Percentiles rank a stretch among this genome's conserved stretches.
Evolutionary conservation across 371 early-diverging fungal genomes (phyloP).

Genomic region (Zychaea mexicana): DNA sequence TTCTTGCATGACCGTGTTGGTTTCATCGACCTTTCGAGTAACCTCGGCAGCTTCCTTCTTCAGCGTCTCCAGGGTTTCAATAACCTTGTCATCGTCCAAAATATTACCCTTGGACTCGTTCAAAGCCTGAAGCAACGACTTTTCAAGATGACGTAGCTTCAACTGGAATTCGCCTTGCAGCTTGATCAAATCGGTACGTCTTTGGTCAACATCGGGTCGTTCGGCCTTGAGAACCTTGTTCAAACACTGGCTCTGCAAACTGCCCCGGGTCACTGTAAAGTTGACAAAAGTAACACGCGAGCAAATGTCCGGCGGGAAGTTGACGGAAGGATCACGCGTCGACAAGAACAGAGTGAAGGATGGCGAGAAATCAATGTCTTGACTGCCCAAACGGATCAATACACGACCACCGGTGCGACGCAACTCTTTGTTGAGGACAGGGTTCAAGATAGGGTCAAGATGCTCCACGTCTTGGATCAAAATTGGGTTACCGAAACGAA

Average conservation of each 20-base stretch:
- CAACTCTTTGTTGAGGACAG: slow-evolving; percentile 96
- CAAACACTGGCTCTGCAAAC: slow-evolving; percentile 96
- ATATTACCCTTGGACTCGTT: slow-evolving; percentile 96
- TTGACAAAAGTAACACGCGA: slow-evolving; percentile 98
- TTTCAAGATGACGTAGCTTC: slow-evolving; percentile 91
- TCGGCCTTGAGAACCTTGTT: slow-evolving; percentile 93
- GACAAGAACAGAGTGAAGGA: slow-evolving; percentile 93
- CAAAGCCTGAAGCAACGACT: slow-evolving; percentile 89
- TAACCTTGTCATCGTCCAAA: slow-evolving; percentile 95
- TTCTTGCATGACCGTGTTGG: slow-evolving; percentile 93
- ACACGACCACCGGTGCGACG: slow-evolving; percentile 97
- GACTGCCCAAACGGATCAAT: slow-evolving; percentile 91
- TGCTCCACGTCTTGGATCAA: slow-evolving; percentile 97
- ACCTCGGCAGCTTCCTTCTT: slow-evolving; percentile 97
- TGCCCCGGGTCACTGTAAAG: slow-evolving; percentile 96
- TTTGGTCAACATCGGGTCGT: slow-evolving; percentile 93
- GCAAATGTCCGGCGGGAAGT: slow-evolving; percentile 95
- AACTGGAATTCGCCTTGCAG: slow-evolving; percentile 97
- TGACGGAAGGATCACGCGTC: slow-evolving; percentile 92
- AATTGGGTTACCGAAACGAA: slow-evolving; percentile 98
- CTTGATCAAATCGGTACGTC: slow-evolving; percentile 91
- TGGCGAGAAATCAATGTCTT: slow-evolving; percentile 99
- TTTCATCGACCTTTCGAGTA: slow-evolving; percentile 89
- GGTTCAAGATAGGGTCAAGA: slow-evolving; percentile 96
- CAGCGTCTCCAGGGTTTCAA: slow-evolving; percentile 91